Percentiles rank a stretch among this genome's conserved stretches.
Conservation (phyloP, 1,284 basidiomycete species). For the Neonothopanus nambi region DNA sequence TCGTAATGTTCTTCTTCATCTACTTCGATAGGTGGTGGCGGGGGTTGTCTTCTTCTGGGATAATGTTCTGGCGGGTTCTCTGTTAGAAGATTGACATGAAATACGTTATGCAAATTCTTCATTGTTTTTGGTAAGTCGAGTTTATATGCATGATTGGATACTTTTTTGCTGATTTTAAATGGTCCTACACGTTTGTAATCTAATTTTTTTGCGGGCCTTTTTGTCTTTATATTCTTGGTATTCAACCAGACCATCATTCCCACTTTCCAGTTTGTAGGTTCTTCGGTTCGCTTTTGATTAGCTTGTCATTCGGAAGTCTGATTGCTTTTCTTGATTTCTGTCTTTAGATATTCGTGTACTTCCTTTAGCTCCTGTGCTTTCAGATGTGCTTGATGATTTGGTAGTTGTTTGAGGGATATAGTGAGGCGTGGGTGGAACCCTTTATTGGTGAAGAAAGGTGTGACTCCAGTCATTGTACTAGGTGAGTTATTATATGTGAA, state of each 20-base stretch:
- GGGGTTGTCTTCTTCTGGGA: not conserved
- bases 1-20: too few relatives aligned
- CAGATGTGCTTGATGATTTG: not conserved
- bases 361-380: not conserved
- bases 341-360: not conserved
- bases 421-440: not conserved
- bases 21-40: conserved; percentile 1
- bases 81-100: conserved; percentile 18
- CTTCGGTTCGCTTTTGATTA: not conserved
- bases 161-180: conserved; percentile 21
- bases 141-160: conserved; percentile 17
- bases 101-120: conserved; percentile 19
- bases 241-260: conserved; percentile 10
- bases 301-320: not conserved
- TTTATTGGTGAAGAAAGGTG: conserved; percentile 12
- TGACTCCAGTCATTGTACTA: not conserved
- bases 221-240: too few relatives aligned
- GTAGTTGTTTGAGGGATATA: not conserved
- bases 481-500: conserved; percentile 9
- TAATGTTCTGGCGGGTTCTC: conserved; percentile 6
- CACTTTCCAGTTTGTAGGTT: not conserved
- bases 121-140: conserved; percentile 12
- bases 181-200: not conserved
- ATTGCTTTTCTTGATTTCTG: not conserved
- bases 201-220: too few relatives aligned